Conservation (phyloP, 345 rosid genomes). For the Populus tremula region DNA sequence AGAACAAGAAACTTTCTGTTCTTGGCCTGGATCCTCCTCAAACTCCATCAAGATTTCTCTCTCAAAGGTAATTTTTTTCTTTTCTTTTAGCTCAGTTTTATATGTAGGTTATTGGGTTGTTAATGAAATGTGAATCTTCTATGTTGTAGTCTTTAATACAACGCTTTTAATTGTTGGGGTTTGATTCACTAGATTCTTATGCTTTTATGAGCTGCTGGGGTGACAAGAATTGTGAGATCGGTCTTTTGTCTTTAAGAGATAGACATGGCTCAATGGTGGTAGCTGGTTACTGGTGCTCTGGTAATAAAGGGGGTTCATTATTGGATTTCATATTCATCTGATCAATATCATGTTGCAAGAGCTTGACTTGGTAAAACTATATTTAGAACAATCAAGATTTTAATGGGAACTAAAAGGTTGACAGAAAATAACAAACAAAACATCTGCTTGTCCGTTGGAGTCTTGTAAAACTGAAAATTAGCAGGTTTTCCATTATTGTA, state of each 20-base stretch:
- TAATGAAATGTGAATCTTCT: not conserved
- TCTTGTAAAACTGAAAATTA: not conserved
- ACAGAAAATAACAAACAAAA: not conserved
- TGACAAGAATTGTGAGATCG: not conserved
- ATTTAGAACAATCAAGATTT: not conserved
- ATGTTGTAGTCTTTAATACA: not conserved
- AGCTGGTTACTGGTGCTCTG: not conserved
- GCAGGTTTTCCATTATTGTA: not conserved
- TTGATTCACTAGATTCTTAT: not conserved
- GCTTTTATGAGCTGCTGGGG: not conserved
- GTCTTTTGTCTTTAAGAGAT: not conserved
- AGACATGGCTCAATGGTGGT: not conserved
- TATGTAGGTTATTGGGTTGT: not conserved
- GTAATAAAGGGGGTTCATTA: not conserved
- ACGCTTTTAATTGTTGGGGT: not conserved
- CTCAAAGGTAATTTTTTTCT: constrained; percentile 1
- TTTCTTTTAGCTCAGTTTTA: not conserved
- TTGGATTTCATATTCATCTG: not conserved
- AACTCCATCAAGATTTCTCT: not conserved
- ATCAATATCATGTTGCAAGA: not conserved
- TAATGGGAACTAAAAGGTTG: not conserved
- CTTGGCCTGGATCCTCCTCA: not conserved
- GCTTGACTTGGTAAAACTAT: not conserved
- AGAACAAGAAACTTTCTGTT: not conserved
- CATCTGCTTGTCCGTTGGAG: not conserved